Evolutionary conservation across 2,329 filamentous ascomycete genomes (phyloP), one percentile per base, ranked within the genome.

Genomic region (Fusarium albidum): DNA sequence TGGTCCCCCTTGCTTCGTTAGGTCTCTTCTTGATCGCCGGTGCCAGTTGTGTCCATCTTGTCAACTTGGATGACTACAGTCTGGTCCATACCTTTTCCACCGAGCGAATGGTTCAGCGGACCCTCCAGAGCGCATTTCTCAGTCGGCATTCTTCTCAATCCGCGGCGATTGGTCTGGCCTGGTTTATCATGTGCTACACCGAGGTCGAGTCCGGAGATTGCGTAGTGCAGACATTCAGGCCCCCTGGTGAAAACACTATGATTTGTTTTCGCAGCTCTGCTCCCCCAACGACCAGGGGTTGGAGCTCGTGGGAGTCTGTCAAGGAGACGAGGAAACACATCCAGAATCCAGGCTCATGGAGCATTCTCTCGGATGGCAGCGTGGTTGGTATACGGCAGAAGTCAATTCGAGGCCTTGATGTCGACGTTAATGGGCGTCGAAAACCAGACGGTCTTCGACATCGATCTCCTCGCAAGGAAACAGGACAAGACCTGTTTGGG

Each of bases 321-420:
- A 79, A 74, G 13, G 80, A 85, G 60, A 71, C 77, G 3, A 79
- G 74, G 32, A 79, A 82, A 39, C 78, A 75, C 9, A 77, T 91
- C 8, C 71, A 78, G n/a, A 81, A 87, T 31, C 86, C 87, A 0
- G 89, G 89, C 0, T 69, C 75, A 0, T 92, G 88, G 88, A 83
- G 87, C 55, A 75, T 83, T 2, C 75, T 90, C 7, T 77, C 79
- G 1, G 81, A 80, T 27, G 84, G 86, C 1, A 83, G 82, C 48
- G 75, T 90, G 9, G 75, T 90, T 1, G 89, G 89, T 1, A 76
- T 91, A 11, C 78, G 88, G 26, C 82, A 73, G 57, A 77, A 76
- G 57, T 63, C 63, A 15, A 63, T 65, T 11, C 39, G 59, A 53
- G 46, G 34, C 15, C 29, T 33, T 9, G 53, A 56, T 27, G 49